Conservation (phyloP, 495 filamentous ascomycete species). For the Penicillium goetzii region DNA sequence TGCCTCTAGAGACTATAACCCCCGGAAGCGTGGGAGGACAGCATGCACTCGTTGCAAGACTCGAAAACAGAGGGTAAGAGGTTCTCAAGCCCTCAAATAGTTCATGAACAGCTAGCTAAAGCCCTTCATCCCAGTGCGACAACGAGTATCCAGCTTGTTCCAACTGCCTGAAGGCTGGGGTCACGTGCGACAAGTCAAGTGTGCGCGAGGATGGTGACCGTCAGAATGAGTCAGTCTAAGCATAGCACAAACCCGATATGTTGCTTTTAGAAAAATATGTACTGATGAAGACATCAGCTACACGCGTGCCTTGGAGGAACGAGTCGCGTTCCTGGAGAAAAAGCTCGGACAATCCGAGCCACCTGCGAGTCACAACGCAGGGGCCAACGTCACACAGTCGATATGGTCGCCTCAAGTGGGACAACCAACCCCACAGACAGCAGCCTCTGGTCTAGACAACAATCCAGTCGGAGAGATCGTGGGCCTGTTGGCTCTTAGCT, state of each 20-base stretch:
- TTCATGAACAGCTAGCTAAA: constrained; percentile 3
- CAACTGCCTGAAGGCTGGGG: constrained; percentile 55
- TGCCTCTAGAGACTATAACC: constrained; percentile 41
- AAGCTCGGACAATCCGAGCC: constrained; percentile 33
- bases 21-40: constrained; percentile 55
- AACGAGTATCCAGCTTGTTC: constrained; percentile 53
- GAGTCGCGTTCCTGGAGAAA: constrained; percentile 51
- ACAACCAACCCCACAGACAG: constrained; percentile 27
- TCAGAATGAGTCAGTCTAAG: constrained; percentile 43
- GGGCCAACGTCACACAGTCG: constrained; percentile 26
- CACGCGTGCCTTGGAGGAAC: constrained; percentile 52
- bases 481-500: constrained; percentile 54
- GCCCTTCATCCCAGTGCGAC: constrained; percentile 37
- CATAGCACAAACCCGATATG: not conserved
- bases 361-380: constrained; percentile 22
- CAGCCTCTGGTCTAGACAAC: constrained; percentile 37
- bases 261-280: not conserved
- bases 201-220: constrained; percentile 49
- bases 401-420: constrained; percentile 33
- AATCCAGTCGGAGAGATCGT: constrained; percentile 56
- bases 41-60: constrained; percentile 57
- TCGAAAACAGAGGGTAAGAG: constrained; percentile 52
- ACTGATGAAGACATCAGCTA: constrained; percentile 34
- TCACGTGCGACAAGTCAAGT: constrained; percentile 52
- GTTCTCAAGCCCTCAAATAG: not conserved